These are phyloP conservation scores for Backusella tuberculispora DNA, from an alignment of 192 early-diverging fungal species.

Conservation along the genomic window DNA sequence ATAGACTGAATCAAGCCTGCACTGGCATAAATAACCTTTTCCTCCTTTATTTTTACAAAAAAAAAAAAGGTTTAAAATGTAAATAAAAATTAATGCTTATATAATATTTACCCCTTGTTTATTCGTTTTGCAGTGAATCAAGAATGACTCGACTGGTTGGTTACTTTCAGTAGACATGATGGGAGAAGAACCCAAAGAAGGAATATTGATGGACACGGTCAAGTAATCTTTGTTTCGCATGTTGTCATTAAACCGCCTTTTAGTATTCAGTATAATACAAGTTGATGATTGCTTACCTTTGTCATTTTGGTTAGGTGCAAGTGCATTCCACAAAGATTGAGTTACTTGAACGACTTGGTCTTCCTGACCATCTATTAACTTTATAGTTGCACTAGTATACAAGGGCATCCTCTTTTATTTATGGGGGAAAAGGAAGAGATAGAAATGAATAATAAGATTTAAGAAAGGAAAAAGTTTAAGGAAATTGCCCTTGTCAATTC, in stretches of 20 bases:
- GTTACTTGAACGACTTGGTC: slow-evolving; percentile 18
- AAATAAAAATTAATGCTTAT: neutral
- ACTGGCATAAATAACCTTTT: slow-evolving; percentile 17
- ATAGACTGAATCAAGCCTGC: slow-evolving; percentile 28
- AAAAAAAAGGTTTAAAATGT: neutral
- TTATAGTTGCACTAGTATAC: slow-evolving; percentile 5
- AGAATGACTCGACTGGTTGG: neutral
- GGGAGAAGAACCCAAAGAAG: slow-evolving; percentile 6
- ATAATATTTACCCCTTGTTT: slow-evolving; percentile 8
- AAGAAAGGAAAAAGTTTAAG: slow-evolving; percentile 18
- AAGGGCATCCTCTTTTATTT: slow-evolving; percentile 1
- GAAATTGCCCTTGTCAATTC: neutral
- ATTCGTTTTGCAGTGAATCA: slow-evolving; percentile 12
- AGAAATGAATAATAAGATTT: neutral
- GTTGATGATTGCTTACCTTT: neutral
- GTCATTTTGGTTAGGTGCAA: neutral
- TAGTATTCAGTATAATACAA: neutral
- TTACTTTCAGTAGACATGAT: neutral
- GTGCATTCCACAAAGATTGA: slow-evolving; percentile 4
- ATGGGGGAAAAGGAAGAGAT: neutral
- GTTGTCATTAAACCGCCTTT: neutral
- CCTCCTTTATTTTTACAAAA: neutral
- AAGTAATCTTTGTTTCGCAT: neutral
- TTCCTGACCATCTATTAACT: slow-evolving; percentile 1
- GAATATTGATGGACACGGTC: slow-evolving; percentile 9